Percentiles rank a stretch among this genome's conserved stretches.
phyloP scores from a whole-genome alignment of 2,329 filamentous ascomycete genomes.

The Epichloe gansuensis region DNA sequence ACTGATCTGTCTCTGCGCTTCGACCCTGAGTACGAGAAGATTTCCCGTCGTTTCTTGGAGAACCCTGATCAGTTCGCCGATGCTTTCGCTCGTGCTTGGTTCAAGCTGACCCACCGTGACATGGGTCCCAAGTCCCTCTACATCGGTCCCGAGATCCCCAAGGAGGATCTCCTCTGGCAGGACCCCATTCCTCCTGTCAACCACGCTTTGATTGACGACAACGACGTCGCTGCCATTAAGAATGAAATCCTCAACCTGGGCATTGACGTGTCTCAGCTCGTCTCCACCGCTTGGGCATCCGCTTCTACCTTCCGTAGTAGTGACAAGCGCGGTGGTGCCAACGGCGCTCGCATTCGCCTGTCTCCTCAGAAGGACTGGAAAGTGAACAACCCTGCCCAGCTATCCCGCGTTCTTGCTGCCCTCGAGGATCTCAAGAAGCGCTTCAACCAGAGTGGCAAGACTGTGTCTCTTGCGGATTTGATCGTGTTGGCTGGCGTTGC shows the following conservation, averaged over 20 bases:
- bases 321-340: conserved; percentile 75
- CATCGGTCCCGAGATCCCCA: conserved; percentile 61
- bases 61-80: conserved; percentile 58
- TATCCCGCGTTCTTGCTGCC: conserved; percentile 46
- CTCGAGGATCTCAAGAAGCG: conserved; percentile 54
- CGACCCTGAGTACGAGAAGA: conserved; percentile 65
- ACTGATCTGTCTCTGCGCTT: conserved; percentile 61
- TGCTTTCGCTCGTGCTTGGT: conserved; percentile 64
- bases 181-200: conserved; percentile 54
- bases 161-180: conserved; percentile 61
- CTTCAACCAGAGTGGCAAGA: conserved; percentile 57
- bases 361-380: conserved; percentile 60
- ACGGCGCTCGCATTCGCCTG: conserved; percentile 66
- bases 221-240: conserved; percentile 55
- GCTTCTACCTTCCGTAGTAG: conserved; percentile 61
- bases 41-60: conserved; percentile 56
- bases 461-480: conserved; percentile 66
- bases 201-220: conserved; percentile 46
- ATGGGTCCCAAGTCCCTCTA: conserved; percentile 61
- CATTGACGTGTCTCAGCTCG: conserved; percentile 46
- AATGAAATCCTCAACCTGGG: conserved; percentile 53
- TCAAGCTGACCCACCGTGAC: conserved; percentile 74
- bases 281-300: conserved; percentile 56
- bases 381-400: conserved; percentile 59
- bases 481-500: conserved; percentile 64